A percentile compares a stretch with the other conserved stretches of the same genome.
phyloP scores from a whole-genome alignment of 1,284 basidiomycete species.

The Cryptococcus maquisensis region DNA sequence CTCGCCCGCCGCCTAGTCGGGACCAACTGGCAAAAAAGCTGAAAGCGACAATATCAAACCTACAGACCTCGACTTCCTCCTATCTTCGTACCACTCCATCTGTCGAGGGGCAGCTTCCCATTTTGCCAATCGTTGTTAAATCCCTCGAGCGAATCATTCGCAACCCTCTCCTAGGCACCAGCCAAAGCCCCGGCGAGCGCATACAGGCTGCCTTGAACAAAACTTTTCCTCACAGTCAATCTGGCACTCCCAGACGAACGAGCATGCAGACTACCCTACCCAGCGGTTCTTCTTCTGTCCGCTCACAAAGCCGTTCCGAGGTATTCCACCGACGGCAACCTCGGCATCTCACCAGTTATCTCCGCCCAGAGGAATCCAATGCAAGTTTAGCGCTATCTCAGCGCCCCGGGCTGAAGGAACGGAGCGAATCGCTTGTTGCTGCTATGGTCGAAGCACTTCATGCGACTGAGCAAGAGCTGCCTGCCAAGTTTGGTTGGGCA shows the following conservation, averaged over 20 bases:
- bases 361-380: slow-evolving; percentile 1
- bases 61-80: slow-evolving; percentile 15
- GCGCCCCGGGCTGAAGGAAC: slow-evolving; percentile 8
- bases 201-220: slow-evolving; percentile 37
- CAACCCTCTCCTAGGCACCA: slow-evolving; percentile 38
- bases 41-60: slow-evolving; percentile 10
- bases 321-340: slow-evolving; percentile 3
- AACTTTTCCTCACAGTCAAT: slow-evolving; percentile 9
- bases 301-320: neutral
- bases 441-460: slow-evolving; percentile 10
- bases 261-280: neutral
- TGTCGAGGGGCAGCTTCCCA: slow-evolving; percentile 12
- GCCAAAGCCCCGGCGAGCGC: slow-evolving; percentile 40
- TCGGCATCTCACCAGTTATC: slow-evolving; percentile 7
- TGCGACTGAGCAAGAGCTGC: slow-evolving; percentile 3
- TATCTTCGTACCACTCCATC: slow-evolving; percentile 25
- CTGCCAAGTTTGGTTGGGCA: slow-evolving; percentile 9
- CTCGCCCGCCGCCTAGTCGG: slow-evolving; percentile 7
- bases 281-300: neutral
- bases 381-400: slow-evolving; percentile 1
- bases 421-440: slow-evolving; percentile 8
- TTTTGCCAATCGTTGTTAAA: slow-evolving; percentile 23
- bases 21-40: slow-evolving; percentile 24
- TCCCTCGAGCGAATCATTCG: slow-evolving; percentile 27
- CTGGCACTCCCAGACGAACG: slow-evolving; percentile 2